Percentiles rank a stretch among this genome's conserved stretches.
These are phyloP conservation scores for Pouteria glomerata DNA, from an alignment of 148 eudicot species.

Conservation along the genomic window DNA sequence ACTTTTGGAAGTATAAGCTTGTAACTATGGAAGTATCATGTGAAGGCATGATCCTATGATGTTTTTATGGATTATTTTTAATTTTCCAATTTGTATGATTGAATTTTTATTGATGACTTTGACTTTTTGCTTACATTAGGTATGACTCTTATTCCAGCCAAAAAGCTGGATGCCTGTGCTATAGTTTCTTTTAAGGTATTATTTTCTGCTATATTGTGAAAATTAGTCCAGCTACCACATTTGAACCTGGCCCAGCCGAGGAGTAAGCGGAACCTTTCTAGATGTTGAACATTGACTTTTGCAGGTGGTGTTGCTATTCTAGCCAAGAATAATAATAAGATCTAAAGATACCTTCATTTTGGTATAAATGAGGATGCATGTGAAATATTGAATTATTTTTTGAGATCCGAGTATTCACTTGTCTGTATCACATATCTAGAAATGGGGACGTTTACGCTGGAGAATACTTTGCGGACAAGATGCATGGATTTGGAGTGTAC, in stretches of 20 bases:
- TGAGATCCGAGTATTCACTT: neutral
- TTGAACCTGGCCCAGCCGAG: neutral
- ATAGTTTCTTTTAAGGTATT: neutral
- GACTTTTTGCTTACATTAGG: neutral
- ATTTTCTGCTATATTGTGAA: neutral
- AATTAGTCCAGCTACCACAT: neutral
- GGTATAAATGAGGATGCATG: neutral
- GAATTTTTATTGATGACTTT: neutral
- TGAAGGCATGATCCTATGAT: neutral
- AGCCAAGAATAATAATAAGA: neutral
- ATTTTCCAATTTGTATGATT: too few species aligned
- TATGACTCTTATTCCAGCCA: constrained; percentile 1
- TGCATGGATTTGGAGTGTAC: constrained; percentile 94
- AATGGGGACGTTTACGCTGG: constrained; percentile 92
- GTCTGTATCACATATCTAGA: constrained; percentile 27
- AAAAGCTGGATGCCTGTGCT: neutral
- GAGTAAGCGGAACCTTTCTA: neutral
- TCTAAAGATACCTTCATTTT: neutral
- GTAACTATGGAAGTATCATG: neutral
- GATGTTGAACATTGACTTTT: neutral
- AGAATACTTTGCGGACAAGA: constrained; percentile 93
- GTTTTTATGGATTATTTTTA: neutral
- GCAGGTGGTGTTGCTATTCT: neutral
- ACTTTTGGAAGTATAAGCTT: neutral
- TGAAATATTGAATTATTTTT: neutral